Evolutionary conservation across 306 rosid species (phyloP).

Genomic region (Rosa chinensis): DNA sequence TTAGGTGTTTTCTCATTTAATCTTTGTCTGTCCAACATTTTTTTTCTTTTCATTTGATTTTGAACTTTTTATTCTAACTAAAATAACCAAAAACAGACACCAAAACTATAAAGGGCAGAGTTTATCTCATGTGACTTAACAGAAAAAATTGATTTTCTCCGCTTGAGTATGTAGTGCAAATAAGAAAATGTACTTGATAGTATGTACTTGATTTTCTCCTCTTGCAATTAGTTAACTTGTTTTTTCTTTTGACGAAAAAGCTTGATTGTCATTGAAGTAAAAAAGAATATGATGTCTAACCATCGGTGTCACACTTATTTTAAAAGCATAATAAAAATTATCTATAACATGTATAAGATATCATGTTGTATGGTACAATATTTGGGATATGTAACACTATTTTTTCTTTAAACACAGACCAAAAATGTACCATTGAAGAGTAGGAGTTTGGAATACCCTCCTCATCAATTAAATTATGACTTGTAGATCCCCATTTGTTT

Average conservation of each 20-base stretch:
- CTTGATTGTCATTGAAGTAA: no score
- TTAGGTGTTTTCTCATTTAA: background rate
- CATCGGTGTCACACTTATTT: background rate
- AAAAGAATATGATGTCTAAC: background rate
- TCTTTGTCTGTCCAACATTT: background rate
- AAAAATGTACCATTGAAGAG: background rate
- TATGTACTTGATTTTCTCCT: background rate
- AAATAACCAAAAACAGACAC: background rate
- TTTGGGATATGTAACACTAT: background rate
- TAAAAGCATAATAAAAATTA: no score
- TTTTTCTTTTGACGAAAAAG: no score
- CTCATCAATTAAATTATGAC: conserved; percentile 9
- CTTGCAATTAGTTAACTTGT: background rate
- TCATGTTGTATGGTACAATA: background rate
- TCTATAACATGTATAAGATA: no score
- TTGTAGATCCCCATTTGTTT: conserved; percentile 2
- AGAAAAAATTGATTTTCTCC: background rate
- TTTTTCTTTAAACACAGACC: background rate
- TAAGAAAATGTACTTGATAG: no score
- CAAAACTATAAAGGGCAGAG: background rate
- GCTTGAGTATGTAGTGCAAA: background rate
- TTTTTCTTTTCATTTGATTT: background rate
- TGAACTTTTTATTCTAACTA: background rate
- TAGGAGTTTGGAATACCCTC: background rate
- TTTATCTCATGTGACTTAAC: background rate